Evolutionary conservation across 352 stramenopile species (phyloP).

Genomic region (Globisporangium viniferum): DNA sequence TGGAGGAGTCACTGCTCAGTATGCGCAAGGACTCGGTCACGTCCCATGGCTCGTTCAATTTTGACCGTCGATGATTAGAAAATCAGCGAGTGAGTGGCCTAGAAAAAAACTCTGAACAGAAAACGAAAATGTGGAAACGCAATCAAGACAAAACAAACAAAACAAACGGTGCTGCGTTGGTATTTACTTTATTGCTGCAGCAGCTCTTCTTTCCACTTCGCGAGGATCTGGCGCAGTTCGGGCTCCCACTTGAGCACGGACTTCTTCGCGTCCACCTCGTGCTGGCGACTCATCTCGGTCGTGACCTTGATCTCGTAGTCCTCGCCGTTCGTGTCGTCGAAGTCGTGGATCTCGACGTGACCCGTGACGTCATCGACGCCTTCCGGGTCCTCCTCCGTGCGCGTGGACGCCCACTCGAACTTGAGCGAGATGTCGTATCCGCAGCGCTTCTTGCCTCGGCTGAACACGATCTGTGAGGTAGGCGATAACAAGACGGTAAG

Average conservation of each 20-base stretch:
- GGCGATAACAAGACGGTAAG: not conserved
- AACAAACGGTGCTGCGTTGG: not conserved
- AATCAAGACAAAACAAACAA: no score
- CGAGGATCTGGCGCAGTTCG: constrained; percentile 63
- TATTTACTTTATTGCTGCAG: constrained; percentile 61
- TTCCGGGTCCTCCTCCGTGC: constrained; percentile 31
- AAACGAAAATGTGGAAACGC: not conserved
- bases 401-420: constrained; percentile 63
- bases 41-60: not conserved
- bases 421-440: constrained; percentile 83
- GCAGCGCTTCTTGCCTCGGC: constrained; percentile 82
- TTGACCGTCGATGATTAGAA: constrained; percentile 1
- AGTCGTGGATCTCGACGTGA: constrained; percentile 79
- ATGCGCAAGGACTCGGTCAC: constrained; percentile 47
- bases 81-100: not conserved
- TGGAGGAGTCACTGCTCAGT: constrained; percentile 72
- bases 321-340: constrained; percentile 80
- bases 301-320: constrained; percentile 76
- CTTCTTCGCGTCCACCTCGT: constrained; percentile 53
- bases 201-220: constrained; percentile 73
- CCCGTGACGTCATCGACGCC: constrained; percentile 50
- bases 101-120: not conserved
- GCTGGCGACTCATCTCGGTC: constrained; percentile 38
- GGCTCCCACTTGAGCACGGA: constrained; percentile 53
- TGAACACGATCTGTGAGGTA: constrained; percentile 59